phyloP scores from a whole-genome alignment of 2,329 filamentous ascomycete genomes.

The Exophiala lecanii-corni region DNA sequence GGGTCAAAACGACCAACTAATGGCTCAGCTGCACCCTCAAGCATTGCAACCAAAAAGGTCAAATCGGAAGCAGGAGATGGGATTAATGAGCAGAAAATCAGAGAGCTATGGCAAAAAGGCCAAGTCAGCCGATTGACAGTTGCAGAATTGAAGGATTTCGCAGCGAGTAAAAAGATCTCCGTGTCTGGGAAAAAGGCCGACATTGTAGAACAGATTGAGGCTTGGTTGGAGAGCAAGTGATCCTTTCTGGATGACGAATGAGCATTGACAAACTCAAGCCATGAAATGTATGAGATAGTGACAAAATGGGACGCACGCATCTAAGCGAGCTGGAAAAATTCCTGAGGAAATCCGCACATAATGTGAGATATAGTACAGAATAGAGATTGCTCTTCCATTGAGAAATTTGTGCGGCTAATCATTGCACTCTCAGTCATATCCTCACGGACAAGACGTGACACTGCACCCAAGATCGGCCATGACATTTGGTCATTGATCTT shows the following conservation, averaged over 20 bases:
- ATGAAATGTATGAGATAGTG: too few species aligned
- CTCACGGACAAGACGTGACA: conserved; percentile 22
- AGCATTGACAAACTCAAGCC: too few species aligned
- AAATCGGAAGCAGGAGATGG: conserved; percentile 36
- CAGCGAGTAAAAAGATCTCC: conserved; percentile 40
- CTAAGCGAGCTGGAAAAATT: too few species aligned
- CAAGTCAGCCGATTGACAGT: conserved; percentile 46
- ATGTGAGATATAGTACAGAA: too few species aligned
- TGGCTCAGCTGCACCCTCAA: conserved; percentile 17
- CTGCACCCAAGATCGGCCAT: conserved; percentile 30
- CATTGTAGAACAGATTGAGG: conserved; percentile 47
- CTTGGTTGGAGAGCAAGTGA: conserved; percentile 43
- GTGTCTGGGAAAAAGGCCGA: conserved; percentile 47
- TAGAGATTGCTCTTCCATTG: too few species aligned
- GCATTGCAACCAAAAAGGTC: conserved; percentile 45
- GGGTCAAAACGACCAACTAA: conserved; percentile 44
- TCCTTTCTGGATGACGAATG: conserved; percentile 6
- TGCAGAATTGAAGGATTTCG: conserved; percentile 43
- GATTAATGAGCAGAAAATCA: conserved; percentile 36
- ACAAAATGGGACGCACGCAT: too few species aligned
- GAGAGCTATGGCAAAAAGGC: conserved; percentile 38
- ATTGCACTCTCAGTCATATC: conserved; percentile 29
- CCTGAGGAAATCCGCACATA: too few species aligned
- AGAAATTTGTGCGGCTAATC: conserved; percentile 26
- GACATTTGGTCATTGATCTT: conserved; percentile 20